These are phyloP conservation scores for Drosera capensis DNA, from an alignment of 148 eudicot species.

Conservation along the genomic window DNA sequence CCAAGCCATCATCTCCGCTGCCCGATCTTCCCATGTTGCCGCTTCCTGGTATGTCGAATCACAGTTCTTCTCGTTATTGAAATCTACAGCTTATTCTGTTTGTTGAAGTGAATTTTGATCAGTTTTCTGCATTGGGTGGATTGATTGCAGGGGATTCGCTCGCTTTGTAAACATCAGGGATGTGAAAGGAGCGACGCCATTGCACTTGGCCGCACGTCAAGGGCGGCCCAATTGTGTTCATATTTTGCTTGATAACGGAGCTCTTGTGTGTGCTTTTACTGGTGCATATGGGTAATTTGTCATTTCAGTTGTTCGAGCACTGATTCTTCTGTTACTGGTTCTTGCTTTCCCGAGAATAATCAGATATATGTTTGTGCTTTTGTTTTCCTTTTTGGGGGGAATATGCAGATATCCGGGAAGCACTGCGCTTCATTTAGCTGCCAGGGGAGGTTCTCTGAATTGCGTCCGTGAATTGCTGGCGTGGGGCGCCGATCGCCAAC, in stretches of 20 bases:
- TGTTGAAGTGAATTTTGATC: no score
- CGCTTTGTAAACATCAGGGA: conserved; percentile 94
- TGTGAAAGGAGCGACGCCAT: conserved; percentile 90
- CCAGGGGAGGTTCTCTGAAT: conserved; percentile 8
- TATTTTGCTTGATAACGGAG: conserved; percentile 66
- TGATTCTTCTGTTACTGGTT: no score
- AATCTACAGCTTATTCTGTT: no score
- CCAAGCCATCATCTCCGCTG: conserved; percentile 5
- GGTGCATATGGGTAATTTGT: conserved; percentile 66
- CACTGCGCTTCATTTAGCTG: conserved; percentile 12
- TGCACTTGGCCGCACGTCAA: conserved; percentile 92
- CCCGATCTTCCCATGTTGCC: conserved; percentile 2
- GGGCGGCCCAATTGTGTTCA: conserved; percentile 72
- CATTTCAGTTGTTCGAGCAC: no score
- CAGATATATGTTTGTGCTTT: no score
- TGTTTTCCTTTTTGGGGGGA: background rate
- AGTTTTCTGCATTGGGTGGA: background rate
- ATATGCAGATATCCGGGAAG: conserved; percentile 8
- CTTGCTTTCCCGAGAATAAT: no score
- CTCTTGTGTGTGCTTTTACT: conserved; percentile 90
- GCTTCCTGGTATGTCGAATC: background rate
- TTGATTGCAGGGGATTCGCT: conserved; percentile 60
- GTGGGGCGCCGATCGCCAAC: conserved; percentile 27
- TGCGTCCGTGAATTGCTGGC: conserved; percentile 10
- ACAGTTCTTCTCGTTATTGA: no score